Evolutionary conservation across 495 filamentous ascomycete species (phyloP), one percentile per base, ranked within the genome.

Genomic region (Viridothelium virens): DNA sequence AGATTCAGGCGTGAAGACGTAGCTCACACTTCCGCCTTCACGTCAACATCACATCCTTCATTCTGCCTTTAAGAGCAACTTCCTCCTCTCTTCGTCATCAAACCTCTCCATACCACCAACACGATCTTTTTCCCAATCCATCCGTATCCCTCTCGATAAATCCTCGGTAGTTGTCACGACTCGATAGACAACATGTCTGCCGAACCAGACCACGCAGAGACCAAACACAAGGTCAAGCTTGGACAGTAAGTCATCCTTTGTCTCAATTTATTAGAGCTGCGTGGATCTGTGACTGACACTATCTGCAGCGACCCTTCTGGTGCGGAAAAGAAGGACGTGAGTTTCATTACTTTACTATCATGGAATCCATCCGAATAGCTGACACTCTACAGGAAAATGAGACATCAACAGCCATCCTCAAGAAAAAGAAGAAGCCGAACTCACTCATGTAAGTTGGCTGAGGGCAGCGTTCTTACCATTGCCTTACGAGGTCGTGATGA

Each of bases 361-460:
- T 62, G 64, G 70, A 61, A 67, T 59, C n/a, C 68, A 63, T 56
- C 63, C 2, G 63, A 70, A 63, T 53, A 66, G 16, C 38, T 48
- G 14, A 66, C 66, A 10, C 68, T 63, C 33, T 0, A 6, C 74
- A 95, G 91, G 87, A 87, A 68, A 89, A 96, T 73, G 93, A 96
- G 72, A 93, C 89, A 56, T 84, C 94, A n/a, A 97, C 95, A 18
- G 94, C 94, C 70, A 98, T 98, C 69, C 85, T 98, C 70, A 97
- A 96, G 82, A 97, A 96, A 85, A 98, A 98, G 87, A 98, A 98
- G 92, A 98, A 98, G 92, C 92, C 92, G 67, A 98, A 98, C 80
- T 92, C 90, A 67, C 79, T 98, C 78, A 96, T 97, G 91, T 92
- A 83, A 73, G 89, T 78, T 65, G 25, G 65, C 18, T 10, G 31